Evolutionary conservation across 179 eudicot genomes (phyloP), one percentile per base, ranked within the genome.

Genomic region (Kewa caespitosa): DNA sequence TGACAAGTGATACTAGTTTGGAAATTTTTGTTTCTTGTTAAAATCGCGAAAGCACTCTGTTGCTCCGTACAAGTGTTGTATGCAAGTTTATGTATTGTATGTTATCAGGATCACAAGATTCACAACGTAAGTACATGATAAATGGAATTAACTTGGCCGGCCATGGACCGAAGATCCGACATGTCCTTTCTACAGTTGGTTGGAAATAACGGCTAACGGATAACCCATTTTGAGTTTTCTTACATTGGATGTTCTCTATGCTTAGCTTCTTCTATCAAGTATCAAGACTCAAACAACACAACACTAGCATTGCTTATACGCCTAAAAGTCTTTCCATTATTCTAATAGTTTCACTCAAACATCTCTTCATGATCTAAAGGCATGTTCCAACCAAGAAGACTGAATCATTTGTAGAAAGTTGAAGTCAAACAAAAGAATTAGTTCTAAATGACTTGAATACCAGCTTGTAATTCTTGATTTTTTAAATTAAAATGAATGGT

Each of bases 321-420:
- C 38, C 37, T 0, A 36, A 34, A 34, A 74, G 39, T 48, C 68
- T 78, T 74, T 38, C n/a, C 17, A 62, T 69, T 59, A 75, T 70
- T 74, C 8, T 8, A 20, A n/a, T 14, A 70, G 42, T 25, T 67
- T 73, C 74, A 54, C 67, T 57, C 77, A 73, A 30, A 25, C 38
- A 33, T 18, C 38, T 50, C 38, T 48, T 74, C 75, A 80, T 60
- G 11, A 62, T 46, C 33, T 20, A 43, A 46, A n/a, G 5, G 60
- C 64, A 59, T 28, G 36, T 59, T 59, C 36, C 20, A 1, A 28
- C 36, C 64, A 59, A 11, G 64, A 59, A 14, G 17, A n/a, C 13
- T 55, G 6, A 9, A 59, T 25, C 12, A 27, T 59, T 17, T 13
- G 6, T 28, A 59, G 34, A 30, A 28, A 14, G 20, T 18, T 14